Evolutionary conservation across 2,329 filamentous ascomycete genomes (phyloP).

Genomic region (Orbilia brochopaga): DNA sequence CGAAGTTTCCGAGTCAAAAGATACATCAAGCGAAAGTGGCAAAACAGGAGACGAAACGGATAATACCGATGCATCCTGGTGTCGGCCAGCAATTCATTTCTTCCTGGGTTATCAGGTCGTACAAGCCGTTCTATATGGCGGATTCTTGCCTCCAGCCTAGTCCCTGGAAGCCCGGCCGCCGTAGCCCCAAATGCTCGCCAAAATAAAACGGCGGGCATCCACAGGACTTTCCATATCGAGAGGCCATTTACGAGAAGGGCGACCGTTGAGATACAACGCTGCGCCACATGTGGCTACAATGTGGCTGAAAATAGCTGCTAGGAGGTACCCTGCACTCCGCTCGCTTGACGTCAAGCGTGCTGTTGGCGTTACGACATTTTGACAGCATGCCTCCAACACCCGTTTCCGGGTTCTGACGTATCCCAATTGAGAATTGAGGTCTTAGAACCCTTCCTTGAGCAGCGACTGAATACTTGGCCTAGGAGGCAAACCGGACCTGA

Average conservation of each 20-base stretch:
- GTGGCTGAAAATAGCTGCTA: constrained; percentile 15
- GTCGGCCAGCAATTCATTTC: constrained; percentile 64
- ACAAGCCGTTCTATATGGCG: constrained; percentile 83
- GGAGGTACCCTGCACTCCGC: constrained; percentile 7
- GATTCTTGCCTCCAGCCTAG: constrained; percentile 87
- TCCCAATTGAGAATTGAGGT: constrained; percentile 3
- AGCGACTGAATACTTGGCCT: constrained; percentile 18
- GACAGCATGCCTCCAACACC: constrained; percentile 27
- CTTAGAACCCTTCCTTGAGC: background rate
- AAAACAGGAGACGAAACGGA: constrained; percentile 6
- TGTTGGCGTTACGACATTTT: constrained; percentile 46
- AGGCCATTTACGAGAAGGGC: constrained; percentile 18
- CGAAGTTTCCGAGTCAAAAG: constrained; percentile 16
- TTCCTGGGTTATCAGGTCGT: constrained; percentile 83
- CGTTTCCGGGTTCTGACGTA: constrained; percentile 36
- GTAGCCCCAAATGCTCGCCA: background rate
- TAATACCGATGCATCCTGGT: constrained; percentile 50
- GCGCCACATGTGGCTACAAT: constrained; percentile 31
- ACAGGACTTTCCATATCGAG: constrained; percentile 6
- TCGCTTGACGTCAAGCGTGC: constrained; percentile 45
- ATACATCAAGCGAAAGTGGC: constrained; percentile 51
- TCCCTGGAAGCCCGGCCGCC: constrained; percentile 16
- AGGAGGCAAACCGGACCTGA: constrained; percentile 9
- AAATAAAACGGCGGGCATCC: background rate
- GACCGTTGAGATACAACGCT: constrained; percentile 10